These are phyloP conservation scores for Elaphomyces granulatus DNA, from an alignment of 495 filamentous ascomycete species.

Conservation along the genomic window DNA sequence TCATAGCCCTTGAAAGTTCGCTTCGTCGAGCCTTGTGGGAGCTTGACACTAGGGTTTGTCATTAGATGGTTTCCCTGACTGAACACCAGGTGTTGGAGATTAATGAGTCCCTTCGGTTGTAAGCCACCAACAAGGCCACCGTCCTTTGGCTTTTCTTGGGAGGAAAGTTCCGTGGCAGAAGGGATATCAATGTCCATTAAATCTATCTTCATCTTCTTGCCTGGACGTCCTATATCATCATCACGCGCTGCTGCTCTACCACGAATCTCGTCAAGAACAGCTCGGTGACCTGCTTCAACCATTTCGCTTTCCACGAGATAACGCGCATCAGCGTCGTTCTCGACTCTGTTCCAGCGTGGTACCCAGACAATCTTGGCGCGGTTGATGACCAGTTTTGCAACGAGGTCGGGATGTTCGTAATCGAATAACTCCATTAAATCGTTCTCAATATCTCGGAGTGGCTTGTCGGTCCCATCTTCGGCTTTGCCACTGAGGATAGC, in stretches of 20 bases:
- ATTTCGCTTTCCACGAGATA: constrained; percentile 76
- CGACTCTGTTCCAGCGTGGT: constrained; percentile 70
- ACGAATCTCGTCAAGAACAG: constrained; percentile 73
- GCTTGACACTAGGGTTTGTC: constrained; percentile 89
- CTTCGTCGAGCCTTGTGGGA: constrained; percentile 93
- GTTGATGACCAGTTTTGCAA: constrained; percentile 84
- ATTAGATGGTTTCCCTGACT: constrained; percentile 97
- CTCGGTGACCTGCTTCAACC: constrained; percentile 69
- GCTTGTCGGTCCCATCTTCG: constrained; percentile 69
- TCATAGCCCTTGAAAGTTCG: constrained; percentile 95
- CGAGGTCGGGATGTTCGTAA: constrained; percentile 88
- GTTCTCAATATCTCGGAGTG: constrained; percentile 88
- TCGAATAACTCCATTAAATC: constrained; percentile 97
- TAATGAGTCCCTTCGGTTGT: constrained; percentile 75
- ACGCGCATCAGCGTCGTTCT: constrained; percentile 65
- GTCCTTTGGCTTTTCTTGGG: constrained; percentile 39
- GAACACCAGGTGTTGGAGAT: constrained; percentile 90
- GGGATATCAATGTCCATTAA: constrained; percentile 86
- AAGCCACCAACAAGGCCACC: constrained; percentile 67
- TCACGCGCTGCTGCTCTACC: constrained; percentile 44
- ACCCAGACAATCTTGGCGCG: constrained; percentile 90
- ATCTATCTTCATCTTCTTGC: constrained; percentile 71
- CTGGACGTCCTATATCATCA: constrained; percentile 37
- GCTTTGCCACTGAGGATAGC: constrained; percentile 61
- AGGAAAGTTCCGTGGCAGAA: constrained; percentile 32